Evolutionary conservation across 257 asterid species (phyloP).

Genomic region (Nicotiana knightiana): DNA sequence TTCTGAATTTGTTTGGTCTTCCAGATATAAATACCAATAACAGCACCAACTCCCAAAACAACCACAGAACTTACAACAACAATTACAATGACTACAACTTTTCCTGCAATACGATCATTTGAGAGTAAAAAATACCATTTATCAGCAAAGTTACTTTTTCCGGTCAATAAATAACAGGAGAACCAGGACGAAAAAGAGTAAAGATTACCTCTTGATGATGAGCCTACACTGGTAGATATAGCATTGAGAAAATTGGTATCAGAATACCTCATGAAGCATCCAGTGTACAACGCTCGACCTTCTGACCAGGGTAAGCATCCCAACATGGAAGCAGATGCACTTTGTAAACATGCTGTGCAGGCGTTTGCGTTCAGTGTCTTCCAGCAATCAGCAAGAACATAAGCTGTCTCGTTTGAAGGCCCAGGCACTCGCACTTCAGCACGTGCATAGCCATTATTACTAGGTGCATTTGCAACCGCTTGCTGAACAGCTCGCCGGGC

Average conservation of each 20-base stretch:
- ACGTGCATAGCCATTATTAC: slow-evolving; percentile 38
- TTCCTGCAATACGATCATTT: slow-evolving; percentile 5
- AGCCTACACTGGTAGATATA: slow-evolving; percentile 12
- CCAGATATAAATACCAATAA: slow-evolving; percentile 13
- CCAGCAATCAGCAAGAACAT: slow-evolving; percentile 68
- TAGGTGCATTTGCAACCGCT: slow-evolving; percentile 40
- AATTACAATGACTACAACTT: not conserved
- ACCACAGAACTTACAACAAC: slow-evolving; percentile 8
- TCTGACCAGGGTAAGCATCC: slow-evolving; percentile 60
- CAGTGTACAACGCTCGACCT: slow-evolving; percentile 60
- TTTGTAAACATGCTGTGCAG: slow-evolving; percentile 54
- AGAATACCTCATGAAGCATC: slow-evolving; percentile 67
- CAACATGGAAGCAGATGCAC: slow-evolving; percentile 36
- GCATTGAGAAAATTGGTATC: slow-evolving; percentile 56
- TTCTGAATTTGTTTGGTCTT: slow-evolving; percentile 14
- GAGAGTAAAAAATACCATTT: not conserved
- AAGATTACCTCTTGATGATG: slow-evolving; percentile 19
- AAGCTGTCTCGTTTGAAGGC: slow-evolving; percentile 26
- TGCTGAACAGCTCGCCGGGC: slow-evolving; percentile 31
- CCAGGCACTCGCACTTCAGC: slow-evolving; percentile 26
- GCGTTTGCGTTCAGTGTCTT: slow-evolving; percentile 30
- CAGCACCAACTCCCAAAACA: slow-evolving; percentile 3
- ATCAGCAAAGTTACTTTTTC: not conserved
- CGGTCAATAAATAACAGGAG: not conserved
- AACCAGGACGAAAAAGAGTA: not conserved